Evolutionary conservation across 2,329 filamentous ascomycete species (phyloP).

Genomic region (Phialocephala sp.): DNA sequence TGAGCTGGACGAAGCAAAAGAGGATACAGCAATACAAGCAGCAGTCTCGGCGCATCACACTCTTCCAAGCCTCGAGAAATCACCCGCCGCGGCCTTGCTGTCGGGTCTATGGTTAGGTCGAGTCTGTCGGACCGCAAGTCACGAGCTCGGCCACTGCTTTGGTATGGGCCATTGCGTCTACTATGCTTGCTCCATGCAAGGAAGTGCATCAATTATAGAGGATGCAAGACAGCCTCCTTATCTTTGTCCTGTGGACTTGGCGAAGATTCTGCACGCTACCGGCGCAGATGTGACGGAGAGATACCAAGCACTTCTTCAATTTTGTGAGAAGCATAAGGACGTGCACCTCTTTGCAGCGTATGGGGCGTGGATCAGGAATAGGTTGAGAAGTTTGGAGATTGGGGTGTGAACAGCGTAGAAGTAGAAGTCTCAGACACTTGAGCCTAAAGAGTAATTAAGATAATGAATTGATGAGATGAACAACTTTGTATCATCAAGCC

Average conservation of each 20-base stretch:
- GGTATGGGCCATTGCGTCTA: slow-evolving; percentile 70
- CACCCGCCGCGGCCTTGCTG: slow-evolving; percentile 39
- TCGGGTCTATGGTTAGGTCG: slow-evolving; percentile 61
- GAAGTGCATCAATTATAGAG: slow-evolving; percentile 60
- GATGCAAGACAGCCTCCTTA: slow-evolving; percentile 68
- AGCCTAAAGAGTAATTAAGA: neutral
- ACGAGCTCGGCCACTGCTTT: slow-evolving; percentile 73
- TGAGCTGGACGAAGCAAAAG: neutral
- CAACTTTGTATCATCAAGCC: no score
- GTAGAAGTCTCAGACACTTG: neutral
- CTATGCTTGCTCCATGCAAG: slow-evolving; percentile 69
- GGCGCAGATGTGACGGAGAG: slow-evolving; percentile 45
- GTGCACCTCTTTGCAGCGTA: slow-evolving; percentile 54
- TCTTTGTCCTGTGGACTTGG: slow-evolving; percentile 63
- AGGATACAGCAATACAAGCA: slow-evolving; percentile 40
- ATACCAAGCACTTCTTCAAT: slow-evolving; percentile 47
- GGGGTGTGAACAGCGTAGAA: neutral
- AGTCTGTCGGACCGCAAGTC: slow-evolving; percentile 62
- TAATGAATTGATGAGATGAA: no score
- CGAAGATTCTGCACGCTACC: slow-evolving; percentile 53
- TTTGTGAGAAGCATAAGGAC: slow-evolving; percentile 49
- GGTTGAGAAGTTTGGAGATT: slow-evolving; percentile 30
- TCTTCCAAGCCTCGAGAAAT: slow-evolving; percentile 18
- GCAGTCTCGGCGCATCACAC: slow-evolving; percentile 42
- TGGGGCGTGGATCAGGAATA: slow-evolving; percentile 49